Base-by-base conservation (phyloP, 805 yeast genomes). In the Hanseniaspora hatyaiensis region DNA sequence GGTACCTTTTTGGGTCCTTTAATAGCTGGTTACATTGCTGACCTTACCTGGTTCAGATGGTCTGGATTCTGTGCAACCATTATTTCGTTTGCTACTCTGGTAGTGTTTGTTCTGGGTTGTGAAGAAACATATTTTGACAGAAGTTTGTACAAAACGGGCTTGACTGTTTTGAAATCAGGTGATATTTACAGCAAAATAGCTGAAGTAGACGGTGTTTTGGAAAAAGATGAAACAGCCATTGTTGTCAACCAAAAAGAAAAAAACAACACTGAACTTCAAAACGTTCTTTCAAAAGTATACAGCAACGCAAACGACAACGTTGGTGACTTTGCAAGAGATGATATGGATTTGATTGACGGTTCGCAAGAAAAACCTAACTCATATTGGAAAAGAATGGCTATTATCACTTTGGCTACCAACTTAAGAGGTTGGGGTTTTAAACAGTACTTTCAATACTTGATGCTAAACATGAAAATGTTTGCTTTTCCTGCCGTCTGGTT, bases 1-100 rank as follows among this genome's bases (percentile, higher is more conserved):
- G 89, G 92, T 47, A 80, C 88, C 1, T 83, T 78, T 58, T 64
- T 83, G 51, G 89, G 92, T 2, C 94, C 94, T 1, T 64, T 84
- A 46, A 71, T 82, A 53, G 88, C 86, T 16, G 87, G 86, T n/a
- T 76, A 78, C 55, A 75, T 82, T 53, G 73, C 78, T 8, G 70
- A 74, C 38, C 64, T 71, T 38, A 67, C 73, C 23, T 71, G 75
- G n/a, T 84, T 82, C 65, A 68, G 82, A 56, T 84, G 94, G 94
- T 84, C 82, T 6, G 86, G 87, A 29, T 78, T 78, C 72, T 58
- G 70, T 53, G 78, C 76, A 13, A 75, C 74, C 6, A 81, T 83
- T 26, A 70, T 78, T 49, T 77, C 80, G 9, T 87, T 78, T 34
- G 77, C 64, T 2, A 64, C 77, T 24, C 61, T 81, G 49, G 50